Base-by-base conservation (phyloP, 495 filamentous ascomycete genomes). In the Penicillium manginii region DNA sequence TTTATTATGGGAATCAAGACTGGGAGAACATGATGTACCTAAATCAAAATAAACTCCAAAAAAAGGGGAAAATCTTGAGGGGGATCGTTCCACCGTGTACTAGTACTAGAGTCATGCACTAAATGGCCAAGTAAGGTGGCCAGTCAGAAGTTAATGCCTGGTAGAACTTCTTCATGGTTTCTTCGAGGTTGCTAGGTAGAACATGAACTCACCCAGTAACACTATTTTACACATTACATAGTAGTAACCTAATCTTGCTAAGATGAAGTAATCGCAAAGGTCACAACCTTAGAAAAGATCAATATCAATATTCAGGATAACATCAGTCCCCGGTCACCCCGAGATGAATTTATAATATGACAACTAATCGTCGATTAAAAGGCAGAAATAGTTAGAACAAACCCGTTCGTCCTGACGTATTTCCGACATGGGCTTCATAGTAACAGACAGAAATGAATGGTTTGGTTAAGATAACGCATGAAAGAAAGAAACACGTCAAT, bases 391-490 rank as follows among this genome's bases (percentile, higher is more conserved):
- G 35, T 26, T 26, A 17, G 23, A 31, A 21, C 9, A 47, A n/a
- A 53, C 31, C 26, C 35, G 57, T 43, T 17, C 47, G 26, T 29
- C 51, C 46, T 32, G 22, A 12, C 47, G 18, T 55, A 46, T 50
- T 59, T 31, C 50, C 23, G 33, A 58, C 42, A 56, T 55, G 23
- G 17, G 55, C 40, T 11, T 47, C 47, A 40, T 40, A 17, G 33
- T 47, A 18, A 26, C 19, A 10, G 26, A 23, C 29, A 59, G 17
- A 26, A 23, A 39, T 14, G 15, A 39, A 39, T 39, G 2, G 15
- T 39, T 4, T 39, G 2, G 15, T 39, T 4, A 14, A 19, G 40
- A 43, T 4, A 43, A 17, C 26, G 26, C 26, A 29, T 1, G 17
- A 43, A 45, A 59, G 31, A 61, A 19, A 62, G 46, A 10, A 51